Evolutionary conservation across 2,329 filamentous ascomycete species (phyloP), one percentile per base, ranked within the genome.

Genomic region (Colletotrichum cordylinicola): DNA sequence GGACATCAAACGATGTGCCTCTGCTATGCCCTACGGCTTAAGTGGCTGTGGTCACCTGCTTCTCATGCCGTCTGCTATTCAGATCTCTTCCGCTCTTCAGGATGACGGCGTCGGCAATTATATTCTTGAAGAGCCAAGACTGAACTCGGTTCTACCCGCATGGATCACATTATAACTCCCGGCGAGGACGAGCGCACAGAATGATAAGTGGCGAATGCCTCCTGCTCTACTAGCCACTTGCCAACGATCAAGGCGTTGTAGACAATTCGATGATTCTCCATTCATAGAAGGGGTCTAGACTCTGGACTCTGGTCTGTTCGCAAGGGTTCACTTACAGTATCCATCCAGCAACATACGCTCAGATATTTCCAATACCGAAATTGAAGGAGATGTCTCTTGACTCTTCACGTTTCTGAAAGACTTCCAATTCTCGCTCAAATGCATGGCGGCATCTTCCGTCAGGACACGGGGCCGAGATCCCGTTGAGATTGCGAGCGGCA

Each of bases 221-320:
- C 2, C n/a, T 0, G n/a, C 0, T 8, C 18, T 48, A 52, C n/a
- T 13, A 13, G 12, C 4, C 43, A 52, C 43, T 21, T 4, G 1
- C 3, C 3, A 52, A 8, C 1, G 43, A 21, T 1, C 9, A 0
- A 10, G 0, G 43, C 43, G 43, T 21, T 4, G n/a, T 52, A 52
- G n/a, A 52, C 0, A 8, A 52, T 21, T 4, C 12, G 3, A 52
- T 8, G n/a, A 24, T 24, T 52, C 2, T 1, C n/a, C 10, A 4
- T 7, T n/a, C 6, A n/a, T 8, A 24, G 43, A 52, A 52, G 43
- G 10, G 43, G 43, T 52, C n/a, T 52, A 6, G 43, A 52, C 43
- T 52, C n/a, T 52, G 6, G 43, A 52, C 43, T 24, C 2, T 21
- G 18, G 18, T 0, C 43, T 15, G 8, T 21, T 52, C 43, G 43